Evolutionary conservation across 805 yeast species (phyloP).

Genomic region (Candida tammaniensis): DNA sequence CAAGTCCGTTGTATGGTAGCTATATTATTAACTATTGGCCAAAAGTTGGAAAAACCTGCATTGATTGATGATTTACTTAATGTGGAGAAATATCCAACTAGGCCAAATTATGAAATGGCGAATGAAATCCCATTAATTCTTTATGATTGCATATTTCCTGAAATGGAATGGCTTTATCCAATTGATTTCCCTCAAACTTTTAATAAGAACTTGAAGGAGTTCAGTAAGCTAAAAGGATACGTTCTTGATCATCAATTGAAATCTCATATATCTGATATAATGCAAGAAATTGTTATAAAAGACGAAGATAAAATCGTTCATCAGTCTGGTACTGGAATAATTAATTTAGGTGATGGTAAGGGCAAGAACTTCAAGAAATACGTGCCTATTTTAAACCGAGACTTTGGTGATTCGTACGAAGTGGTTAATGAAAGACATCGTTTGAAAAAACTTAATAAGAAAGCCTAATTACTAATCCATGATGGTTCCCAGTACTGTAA

Average conservation of each 20-base stretch:
- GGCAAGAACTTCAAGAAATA: slow-evolving; percentile 61
- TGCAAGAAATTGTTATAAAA: slow-evolving; percentile 35
- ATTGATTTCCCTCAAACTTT: slow-evolving; percentile 24
- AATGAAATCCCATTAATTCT: slow-evolving; percentile 83
- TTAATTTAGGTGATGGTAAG: slow-evolving; percentile 76
- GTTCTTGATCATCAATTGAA: slow-evolving; percentile 60
- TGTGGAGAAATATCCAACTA: slow-evolving; percentile 51
- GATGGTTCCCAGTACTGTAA: slow-evolving; percentile 70
- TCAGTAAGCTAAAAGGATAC: slow-evolving; percentile 45
- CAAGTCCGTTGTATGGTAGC: slow-evolving; percentile 97
- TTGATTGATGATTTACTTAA: slow-evolving; percentile 61
- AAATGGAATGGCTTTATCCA: slow-evolving; percentile 62
- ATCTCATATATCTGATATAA: slow-evolving; percentile 47
- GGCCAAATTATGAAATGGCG: slow-evolving; percentile 87
- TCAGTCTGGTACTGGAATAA: slow-evolving; percentile 20
- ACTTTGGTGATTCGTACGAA: slow-evolving; percentile 62
- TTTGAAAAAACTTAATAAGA: slow-evolving; percentile 27
- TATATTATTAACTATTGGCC: slow-evolving; percentile 75
- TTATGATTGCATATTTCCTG: slow-evolving; percentile 77
- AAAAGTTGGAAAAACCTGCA: slow-evolving; percentile 59
- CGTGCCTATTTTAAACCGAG: slow-evolving; percentile 55
- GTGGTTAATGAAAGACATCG: slow-evolving; percentile 63
- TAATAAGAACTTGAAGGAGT: slow-evolving; percentile 39
- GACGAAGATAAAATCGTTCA: slow-evolving; percentile 16
- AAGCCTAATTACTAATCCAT: slow-evolving; percentile 45